Base-by-base conservation (phyloP, 2,329 filamentous ascomycete genomes). In the Aspergillus calidoustus region DNA sequence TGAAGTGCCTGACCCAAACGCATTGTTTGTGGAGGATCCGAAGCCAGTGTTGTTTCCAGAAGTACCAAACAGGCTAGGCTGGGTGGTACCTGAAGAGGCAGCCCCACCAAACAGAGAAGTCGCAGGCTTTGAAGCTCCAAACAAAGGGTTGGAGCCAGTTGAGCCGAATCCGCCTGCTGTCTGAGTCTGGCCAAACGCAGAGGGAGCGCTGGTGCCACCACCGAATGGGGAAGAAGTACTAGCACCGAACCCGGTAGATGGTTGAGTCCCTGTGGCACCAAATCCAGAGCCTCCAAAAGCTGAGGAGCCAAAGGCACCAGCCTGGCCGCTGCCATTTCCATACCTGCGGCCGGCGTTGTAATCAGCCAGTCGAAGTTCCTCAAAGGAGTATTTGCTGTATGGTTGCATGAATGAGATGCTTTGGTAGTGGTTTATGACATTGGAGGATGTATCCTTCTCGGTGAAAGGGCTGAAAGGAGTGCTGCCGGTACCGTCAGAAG, bases 261-360 rank as follows among this genome's bases (percentile, higher is more conserved):
- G 79, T 57, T 74, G 76, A 28, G 25, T 28, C 25, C 25, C 61
- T 80, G 79, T 31, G 74, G 74, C 77, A 62, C 78, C 81, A 65
- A 83, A 83, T 6, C 81, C 71, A 43, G 68, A 76, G 7, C 74
- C 73, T 60, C 82, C 82, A 59, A 88, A 88, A 63, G 84, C 86
- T 68, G 81, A 84, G 61, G 88, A 83, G 19, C 93, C 94, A 76
- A 97, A 97, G 7, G 90, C 91, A 61, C 93, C 93, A 51, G 87
- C 82, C 67, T 93, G 90, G 31, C 92, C 92, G 64, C 90, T 92
- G 47, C 86, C 85, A 77, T 94, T 96, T 38, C 93, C 95, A 74
- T 87, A 92, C 57, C 90, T 89, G 62, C 93, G 88, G 54, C 93
- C 93, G 76, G 93, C 91, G 62, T 89, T 86, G 75, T 99, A 99